These are phyloP conservation scores for Fusarium sp. DNA, from an alignment of 2,329 filamentous ascomycete species.

Conservation along the genomic window DNA sequence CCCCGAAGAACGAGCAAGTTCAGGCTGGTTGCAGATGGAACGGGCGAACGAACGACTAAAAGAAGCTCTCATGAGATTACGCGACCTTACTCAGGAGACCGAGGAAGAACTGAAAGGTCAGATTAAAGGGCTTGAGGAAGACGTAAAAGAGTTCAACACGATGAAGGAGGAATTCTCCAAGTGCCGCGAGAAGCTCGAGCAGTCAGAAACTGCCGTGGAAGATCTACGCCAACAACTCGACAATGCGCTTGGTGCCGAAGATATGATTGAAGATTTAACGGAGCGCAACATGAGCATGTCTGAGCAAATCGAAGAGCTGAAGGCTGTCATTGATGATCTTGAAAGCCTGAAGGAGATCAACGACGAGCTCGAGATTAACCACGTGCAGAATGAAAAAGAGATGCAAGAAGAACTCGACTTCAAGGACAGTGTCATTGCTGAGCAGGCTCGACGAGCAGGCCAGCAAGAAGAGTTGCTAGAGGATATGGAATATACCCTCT, in stretches of 20 bases:
- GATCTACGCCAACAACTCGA: slow-evolving; percentile 93
- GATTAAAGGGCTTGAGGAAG: slow-evolving; percentile 78
- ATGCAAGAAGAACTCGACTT: slow-evolving; percentile 94
- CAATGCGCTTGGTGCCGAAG: slow-evolving; percentile 86
- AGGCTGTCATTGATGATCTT: slow-evolving; percentile 84
- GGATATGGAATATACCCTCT: slow-evolving; percentile 90
- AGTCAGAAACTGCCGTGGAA: slow-evolving; percentile 80
- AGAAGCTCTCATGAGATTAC: slow-evolving; percentile 84
- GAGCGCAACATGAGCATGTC: slow-evolving; percentile 87
- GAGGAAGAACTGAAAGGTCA: slow-evolving; percentile 83
- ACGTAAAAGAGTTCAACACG: slow-evolving; percentile 74
- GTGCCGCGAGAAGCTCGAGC: slow-evolving; percentile 77
- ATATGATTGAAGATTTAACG: slow-evolving; percentile 92
- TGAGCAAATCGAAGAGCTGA: slow-evolving; percentile 85
- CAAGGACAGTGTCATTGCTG: slow-evolving; percentile 84
- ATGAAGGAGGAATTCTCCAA: slow-evolving; percentile 77
- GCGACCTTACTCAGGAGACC: slow-evolving; percentile 87
- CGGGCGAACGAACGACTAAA: slow-evolving; percentile 87
- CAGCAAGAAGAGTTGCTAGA: slow-evolving; percentile 85
- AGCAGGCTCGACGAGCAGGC: slow-evolving; percentile 77
- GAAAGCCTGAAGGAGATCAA: slow-evolving; percentile 92
- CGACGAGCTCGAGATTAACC: slow-evolving; percentile 93
- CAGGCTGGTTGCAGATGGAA: slow-evolving; percentile 93
- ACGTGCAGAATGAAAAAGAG: slow-evolving; percentile 92
- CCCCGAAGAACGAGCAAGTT: slow-evolving; percentile 85